Conservation (phyloP, 2,329 filamentous ascomycete species). For the Fusarium sp. region DNA sequence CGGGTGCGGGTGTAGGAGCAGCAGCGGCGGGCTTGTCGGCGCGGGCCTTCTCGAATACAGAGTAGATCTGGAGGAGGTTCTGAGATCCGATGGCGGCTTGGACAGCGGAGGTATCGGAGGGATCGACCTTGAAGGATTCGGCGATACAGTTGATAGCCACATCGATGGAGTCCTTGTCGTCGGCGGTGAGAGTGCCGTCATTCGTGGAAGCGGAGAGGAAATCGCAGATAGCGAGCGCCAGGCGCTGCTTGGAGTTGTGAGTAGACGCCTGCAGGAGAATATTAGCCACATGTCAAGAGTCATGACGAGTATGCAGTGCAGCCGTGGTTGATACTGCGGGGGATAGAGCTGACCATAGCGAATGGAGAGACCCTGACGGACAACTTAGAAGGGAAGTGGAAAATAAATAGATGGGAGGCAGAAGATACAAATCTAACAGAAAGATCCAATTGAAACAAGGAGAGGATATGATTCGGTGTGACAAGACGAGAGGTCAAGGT, state of each 20-base stretch:
- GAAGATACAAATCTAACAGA: background rate
- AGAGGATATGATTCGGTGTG: background rate
- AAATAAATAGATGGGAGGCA: background rate
- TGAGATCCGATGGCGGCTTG: conserved; percentile 83
- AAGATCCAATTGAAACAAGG: conserved; percentile 7
- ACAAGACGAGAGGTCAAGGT: background rate
- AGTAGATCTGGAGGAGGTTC: conserved; percentile 89
- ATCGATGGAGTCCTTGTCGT: conserved; percentile 93
- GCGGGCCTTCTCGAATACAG: conserved; percentile 89
- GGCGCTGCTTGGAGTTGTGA: conserved; percentile 74
- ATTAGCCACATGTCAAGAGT: conserved; percentile 6
- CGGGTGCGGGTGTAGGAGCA: conserved; percentile 42
- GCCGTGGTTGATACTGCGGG: conserved; percentile 6
- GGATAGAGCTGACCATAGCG: conserved; percentile 21
- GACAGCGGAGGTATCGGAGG: conserved; percentile 76
- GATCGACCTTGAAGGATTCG: conserved; percentile 94
- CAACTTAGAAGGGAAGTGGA: background rate
- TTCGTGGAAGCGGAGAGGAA: conserved; percentile 85
- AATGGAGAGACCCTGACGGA: conserved; percentile 9
- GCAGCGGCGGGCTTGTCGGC: conserved; percentile 54
- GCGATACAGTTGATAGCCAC: conserved; percentile 93
- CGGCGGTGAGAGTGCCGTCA: conserved; percentile 86
- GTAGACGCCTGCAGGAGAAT: conserved; percentile 40
- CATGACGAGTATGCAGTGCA: conserved; percentile 5
- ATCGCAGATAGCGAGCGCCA: conserved; percentile 96